Base-by-base conservation (phyloP, 345 rosid species). In the Hibiscus mutabilis region DNA sequence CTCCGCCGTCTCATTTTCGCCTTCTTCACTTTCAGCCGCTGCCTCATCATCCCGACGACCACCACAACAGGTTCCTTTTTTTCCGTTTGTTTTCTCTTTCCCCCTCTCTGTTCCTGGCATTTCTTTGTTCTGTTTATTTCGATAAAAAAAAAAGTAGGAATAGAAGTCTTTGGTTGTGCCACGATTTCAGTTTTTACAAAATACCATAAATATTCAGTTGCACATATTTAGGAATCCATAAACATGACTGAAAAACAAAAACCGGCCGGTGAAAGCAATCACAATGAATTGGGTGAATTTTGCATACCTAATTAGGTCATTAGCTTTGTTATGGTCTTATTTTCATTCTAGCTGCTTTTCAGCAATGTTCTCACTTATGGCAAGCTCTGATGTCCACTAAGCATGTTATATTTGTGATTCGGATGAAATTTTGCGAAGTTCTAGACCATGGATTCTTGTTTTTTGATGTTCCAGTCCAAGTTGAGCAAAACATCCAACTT, bases 1-100 rank as follows among this genome's bases (percentile, higher is more conserved):
- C 65, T 21, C 70, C 1, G 31, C 82, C 35, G 19, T 77, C 76
- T 6, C 80, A 77, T 2, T 68, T 78, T 29, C 73, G 69, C 46
- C 81, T 76, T 21, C 85, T 74, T 22, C 82, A 80, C 31, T 57
- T 82, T 9, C 82, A 82, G 40, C 78, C 40, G 19, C 80, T 15
- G 15, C 46, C 9, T 10, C 40, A 3, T 11, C 57, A 5, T 8
- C 58, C 35, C 25, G n/a, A 16, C 22, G 18, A 60, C 13, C 69
- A 61, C 79, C 75, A 76, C 68, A 77, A 74, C 84, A 74, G 84
- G 85, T 82, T 42, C 74, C 67, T 56, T 68, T 57, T 19, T 69
- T 66, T 57, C 15, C 15, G 14, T 42, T 42, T 42, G 47, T 27
- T n/a, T 27, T 59, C 51, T 63, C 25, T 19, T 10, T 0, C 27